phyloP scores from a whole-genome alignment of 2,329 filamentous ascomycete species.

The Ascochyta lentis region DNA sequence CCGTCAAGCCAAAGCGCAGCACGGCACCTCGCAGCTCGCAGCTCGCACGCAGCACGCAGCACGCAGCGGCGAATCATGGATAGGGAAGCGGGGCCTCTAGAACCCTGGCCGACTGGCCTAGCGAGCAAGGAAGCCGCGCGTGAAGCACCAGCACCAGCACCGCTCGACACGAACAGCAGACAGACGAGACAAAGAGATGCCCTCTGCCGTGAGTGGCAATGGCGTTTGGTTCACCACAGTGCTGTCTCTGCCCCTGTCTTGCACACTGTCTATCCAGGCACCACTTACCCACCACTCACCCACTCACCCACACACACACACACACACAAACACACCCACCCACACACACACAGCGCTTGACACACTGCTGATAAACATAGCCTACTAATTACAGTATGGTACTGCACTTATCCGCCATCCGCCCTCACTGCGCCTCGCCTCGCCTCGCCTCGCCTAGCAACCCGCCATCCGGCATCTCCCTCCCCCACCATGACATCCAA shows the following conservation, averaged over 20 bases:
- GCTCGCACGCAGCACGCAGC: no score
- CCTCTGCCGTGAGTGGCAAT: background rate
- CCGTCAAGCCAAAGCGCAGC: no score
- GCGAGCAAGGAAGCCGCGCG: no score
- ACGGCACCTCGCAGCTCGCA: no score
- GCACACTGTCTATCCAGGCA: background rate
- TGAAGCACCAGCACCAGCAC: background rate
- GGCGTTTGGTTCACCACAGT: background rate
- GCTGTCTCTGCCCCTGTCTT: background rate
- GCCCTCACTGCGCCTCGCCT: slow-evolving; percentile 5
- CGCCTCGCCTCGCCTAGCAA: background rate
- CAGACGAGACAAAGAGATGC: background rate
- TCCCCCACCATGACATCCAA: slow-evolving; percentile 25
- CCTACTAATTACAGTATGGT: no score
- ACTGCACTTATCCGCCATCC: slow-evolving; percentile 8
- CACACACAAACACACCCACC: no score
- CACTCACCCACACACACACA: no score
- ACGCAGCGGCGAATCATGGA: slow-evolving; percentile 33
- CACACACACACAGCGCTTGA: no score
- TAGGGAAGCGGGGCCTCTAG: slow-evolving; percentile 20
- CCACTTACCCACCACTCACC: no score
- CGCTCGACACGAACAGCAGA: background rate
- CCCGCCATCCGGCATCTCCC: slow-evolving; percentile 16
- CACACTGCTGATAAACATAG: no score
- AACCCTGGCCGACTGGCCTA: slow-evolving; percentile 11